Base-by-base conservation (phyloP, 1,284 basidiomycete species). In the Sparassis latifolia region DNA sequence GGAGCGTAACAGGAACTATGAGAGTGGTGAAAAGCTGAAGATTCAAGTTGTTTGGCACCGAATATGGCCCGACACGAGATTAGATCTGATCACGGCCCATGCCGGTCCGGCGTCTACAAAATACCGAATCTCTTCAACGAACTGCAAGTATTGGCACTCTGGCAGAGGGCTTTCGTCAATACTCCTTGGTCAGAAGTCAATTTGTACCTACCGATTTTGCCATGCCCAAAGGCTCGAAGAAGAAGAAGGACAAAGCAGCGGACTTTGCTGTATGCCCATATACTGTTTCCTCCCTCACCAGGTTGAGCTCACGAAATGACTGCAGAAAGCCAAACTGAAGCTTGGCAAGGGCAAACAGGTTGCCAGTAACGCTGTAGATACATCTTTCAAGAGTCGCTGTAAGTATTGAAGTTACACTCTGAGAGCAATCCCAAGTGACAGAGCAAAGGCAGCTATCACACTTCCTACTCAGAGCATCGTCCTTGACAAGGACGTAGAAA, bases 351-450 rank as follows among this genome's bases (percentile, higher is more conserved):
- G 91, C 45, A 98, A 96, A 68, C 83, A 89, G 63, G 64, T 74
- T 5, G 77, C 92, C 6, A 80, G 73, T 48, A 98, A 97, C 78
- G 89, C 84, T 6, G 84, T 97, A 56, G 92, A 98, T 67, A 97
- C 95, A 1, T 94, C 93, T 0, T 97, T 96, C 80, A 97, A 94
- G 68, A 85, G 92, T 42, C 80, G 90, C 57, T 92, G 92, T 94
- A 52, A 63, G 78, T 65, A 27, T 20, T 40, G 33, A 12, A 12
- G 1, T 3, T 10, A 9, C 10, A 30, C 40, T 37, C 31, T 4
- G 33, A 27, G 35, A 41, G 4, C 44, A 29, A 27, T 28, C 30
- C n/a, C 44, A 48, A 9, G 51, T 48, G 32, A 55, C 51, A 40
- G 20, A 12, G 48, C 39, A 35, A 50, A 45, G 40, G n/a, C 59